A percentile compares a stretch with the other conserved stretches of the same genome.
phyloP scores from a whole-genome alignment of 345 rosid genomes.

The Gossypium rotundifolium region DNA sequence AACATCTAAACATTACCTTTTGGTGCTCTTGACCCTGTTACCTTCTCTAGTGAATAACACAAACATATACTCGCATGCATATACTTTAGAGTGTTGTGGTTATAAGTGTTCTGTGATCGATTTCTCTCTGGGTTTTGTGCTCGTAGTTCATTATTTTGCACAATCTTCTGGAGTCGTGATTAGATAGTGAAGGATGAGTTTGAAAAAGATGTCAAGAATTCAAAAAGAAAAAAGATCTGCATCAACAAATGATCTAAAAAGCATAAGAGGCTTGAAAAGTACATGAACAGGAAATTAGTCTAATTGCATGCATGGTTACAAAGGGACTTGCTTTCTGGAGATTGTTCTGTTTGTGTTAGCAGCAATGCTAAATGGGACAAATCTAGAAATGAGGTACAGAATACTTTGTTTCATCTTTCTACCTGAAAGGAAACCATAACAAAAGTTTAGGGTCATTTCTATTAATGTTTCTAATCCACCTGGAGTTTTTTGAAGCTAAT shows the following conservation, averaged over 20 bases:
- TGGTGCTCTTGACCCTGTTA: neutral
- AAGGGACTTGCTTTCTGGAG: no score
- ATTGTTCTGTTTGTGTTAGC: no score
- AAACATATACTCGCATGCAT: neutral
- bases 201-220: neutral
- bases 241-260: neutral
- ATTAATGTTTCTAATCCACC: no score
- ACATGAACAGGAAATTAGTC: no score
- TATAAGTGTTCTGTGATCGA: neutral
- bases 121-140: neutral
- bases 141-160: neutral
- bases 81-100: neutral
- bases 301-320: no score
- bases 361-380: no score
- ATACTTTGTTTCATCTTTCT: no score
- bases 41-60: neutral
- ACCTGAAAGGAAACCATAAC: no score
- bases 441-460: no score
- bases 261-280: no score
- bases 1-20: neutral
- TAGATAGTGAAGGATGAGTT: neutral
- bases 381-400: no score
- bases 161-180: neutral
- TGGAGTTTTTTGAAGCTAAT: no score
- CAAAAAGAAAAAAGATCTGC: neutral